phyloP scores from a whole-genome alignment of 1,284 basidiomycete species.

The Ceratorhiza oryzae-sativae region DNA sequence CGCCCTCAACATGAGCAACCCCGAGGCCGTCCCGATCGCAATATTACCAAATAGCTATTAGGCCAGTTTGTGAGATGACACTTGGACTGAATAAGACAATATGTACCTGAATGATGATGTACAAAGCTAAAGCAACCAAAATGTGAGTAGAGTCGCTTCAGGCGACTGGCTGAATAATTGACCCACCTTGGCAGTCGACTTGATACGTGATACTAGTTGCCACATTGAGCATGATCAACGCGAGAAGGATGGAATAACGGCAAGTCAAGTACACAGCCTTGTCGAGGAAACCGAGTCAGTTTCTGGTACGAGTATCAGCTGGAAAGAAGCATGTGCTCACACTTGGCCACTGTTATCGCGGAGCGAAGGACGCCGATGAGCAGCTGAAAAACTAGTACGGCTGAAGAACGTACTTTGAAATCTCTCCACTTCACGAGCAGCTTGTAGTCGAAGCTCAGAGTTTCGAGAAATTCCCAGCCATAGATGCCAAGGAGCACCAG shows the following conservation, averaged over 20 bases:
- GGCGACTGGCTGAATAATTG: background rate
- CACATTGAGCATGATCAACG: slow-evolving; percentile 28
- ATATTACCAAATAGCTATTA: slow-evolving; percentile 68
- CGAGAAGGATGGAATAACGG: slow-evolving; percentile 13
- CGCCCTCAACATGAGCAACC: slow-evolving; percentile 74
- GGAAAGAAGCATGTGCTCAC: slow-evolving; percentile 6
- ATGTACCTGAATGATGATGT: slow-evolving; percentile 68
- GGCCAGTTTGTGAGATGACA: background rate
- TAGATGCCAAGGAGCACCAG: slow-evolving; percentile 68
- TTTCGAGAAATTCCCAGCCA: slow-evolving; percentile 70
- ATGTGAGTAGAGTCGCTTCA: slow-evolving; percentile 48
- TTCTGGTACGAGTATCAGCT: background rate
- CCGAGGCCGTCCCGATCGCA: slow-evolving; percentile 68
- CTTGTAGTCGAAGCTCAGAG: slow-evolving; percentile 70
- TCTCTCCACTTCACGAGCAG: slow-evolving; percentile 53
- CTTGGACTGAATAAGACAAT: background rate
- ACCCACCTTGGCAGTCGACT: slow-evolving; percentile 31
- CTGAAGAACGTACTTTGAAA: slow-evolving; percentile 58
- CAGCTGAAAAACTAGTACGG: slow-evolving; percentile 62
- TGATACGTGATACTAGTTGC: slow-evolving; percentile 20
- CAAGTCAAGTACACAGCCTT: slow-evolving; percentile 46
- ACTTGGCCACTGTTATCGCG: slow-evolving; percentile 25
- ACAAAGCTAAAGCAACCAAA: slow-evolving; percentile 54
- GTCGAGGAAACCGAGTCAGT: slow-evolving; percentile 31
- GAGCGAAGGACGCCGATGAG: background rate